These are phyloP conservation scores for Candida multigemmis DNA, from an alignment of 805 yeast species.

Conservation along the genomic window DNA sequence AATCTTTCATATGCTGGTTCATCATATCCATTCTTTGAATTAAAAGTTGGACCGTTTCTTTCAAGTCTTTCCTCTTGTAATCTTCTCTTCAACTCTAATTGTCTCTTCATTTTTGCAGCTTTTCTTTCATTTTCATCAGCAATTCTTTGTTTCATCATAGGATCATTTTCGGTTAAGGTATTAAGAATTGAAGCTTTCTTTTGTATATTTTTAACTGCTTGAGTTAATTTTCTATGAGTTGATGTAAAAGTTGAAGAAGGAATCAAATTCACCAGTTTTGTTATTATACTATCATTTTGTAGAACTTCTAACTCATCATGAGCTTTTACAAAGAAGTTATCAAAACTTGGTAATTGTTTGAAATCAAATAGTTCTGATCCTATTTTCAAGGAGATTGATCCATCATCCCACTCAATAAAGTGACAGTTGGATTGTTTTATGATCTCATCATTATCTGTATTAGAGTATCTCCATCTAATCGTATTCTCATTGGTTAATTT, in stretches of 20 bases:
- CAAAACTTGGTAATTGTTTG: conserved; percentile 51
- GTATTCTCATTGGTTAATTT: conserved; percentile 73
- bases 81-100: conserved; percentile 52
- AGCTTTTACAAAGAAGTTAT: conserved; percentile 62
- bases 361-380: conserved; percentile 87
- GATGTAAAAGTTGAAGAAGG: conserved; percentile 88
- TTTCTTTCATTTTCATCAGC: conserved; percentile 55
- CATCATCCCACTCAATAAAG: conserved; percentile 91
- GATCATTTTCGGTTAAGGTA: conserved; percentile 54
- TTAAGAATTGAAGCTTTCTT: conserved; percentile 40
- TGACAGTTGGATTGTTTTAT: conserved; percentile 84
- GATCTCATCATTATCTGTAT: conserved; percentile 61
- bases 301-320: conserved; percentile 66
- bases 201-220: conserved; percentile 48
- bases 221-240: conserved; percentile 73
- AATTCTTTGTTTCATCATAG: conserved; percentile 56
- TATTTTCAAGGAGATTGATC: conserved; percentile 72
- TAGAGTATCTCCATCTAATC: conserved; percentile 87
- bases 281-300: conserved; percentile 57
- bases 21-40: conserved; percentile 6
- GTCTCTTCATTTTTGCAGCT: conserved; percentile 54
- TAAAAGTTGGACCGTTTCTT: conserved; percentile 25
- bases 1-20: conserved; percentile 31
- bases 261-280: conserved; percentile 60
- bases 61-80: conserved; percentile 52